Evolutionary conservation across 805 yeast species (phyloP), one percentile per base, ranked within the genome.

Genomic region (Cyberlindnera saturnus): DNA sequence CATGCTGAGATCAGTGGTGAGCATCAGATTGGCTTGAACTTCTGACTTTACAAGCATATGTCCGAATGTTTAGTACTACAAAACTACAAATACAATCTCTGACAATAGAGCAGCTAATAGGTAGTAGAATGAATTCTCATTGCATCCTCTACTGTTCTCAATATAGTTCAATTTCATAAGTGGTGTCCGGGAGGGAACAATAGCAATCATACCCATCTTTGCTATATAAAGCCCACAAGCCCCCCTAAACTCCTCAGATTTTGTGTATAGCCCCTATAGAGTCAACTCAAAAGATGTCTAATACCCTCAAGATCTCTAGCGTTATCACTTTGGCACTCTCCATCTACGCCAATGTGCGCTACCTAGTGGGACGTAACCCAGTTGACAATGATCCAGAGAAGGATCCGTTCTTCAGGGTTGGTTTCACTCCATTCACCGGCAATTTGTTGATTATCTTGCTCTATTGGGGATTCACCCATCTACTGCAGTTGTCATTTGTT

Each of bases 391-490:
- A 70, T 39, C 64, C 72, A 48, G 61, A 55, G 32, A 53, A 59
- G 38, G 68, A 71, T 43, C 76, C 79, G 28, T 71, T 68, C 45
- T 63, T 54, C 58, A 70, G 74, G 38, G 75, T 75, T 7, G 73
- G 72, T 6, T 68, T 73, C 53, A 86, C 93, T 3, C 93, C 95
- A 13, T 86, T 86, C 67, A 75, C 88, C 3, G 78, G 79, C 14
- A 71, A 73, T 45, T 59, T 71, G 11, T 44, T 77, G 13, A 66
- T 79, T 14, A 61, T 72, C 3, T 60, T 77, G 35, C 61, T 74
- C 11, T 86, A 70, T 63, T 85, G 90, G 90, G 65, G 66, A 2
- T 46, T 79, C 29, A 64, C 75, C 20, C 71, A 75, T 46, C 44
- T 76, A 3, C 55, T 73, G 32, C 95, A 86, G 61, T 56, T 74